phyloP scores from a whole-genome alignment of 164 flowering plant species.

The Chimonanthus salicifolius region DNA sequence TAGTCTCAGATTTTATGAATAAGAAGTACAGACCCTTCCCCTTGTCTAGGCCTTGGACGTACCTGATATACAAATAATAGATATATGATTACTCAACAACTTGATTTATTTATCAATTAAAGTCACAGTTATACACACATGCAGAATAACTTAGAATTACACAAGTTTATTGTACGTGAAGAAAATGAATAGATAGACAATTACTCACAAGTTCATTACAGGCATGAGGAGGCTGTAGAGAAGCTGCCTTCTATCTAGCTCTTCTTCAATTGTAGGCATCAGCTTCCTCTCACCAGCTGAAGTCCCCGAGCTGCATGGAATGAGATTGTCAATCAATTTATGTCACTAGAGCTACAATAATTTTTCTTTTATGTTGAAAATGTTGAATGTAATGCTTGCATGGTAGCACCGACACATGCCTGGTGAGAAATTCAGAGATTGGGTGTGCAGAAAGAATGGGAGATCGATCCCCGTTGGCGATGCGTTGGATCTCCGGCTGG shows the following conservation, averaged over 20 bases:
- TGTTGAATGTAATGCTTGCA: too few relatives aligned
- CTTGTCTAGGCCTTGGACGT: constrained; percentile 37
- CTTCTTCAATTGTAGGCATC: constrained; percentile 38
- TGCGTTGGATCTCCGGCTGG: constrained; percentile 36
- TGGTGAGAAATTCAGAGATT: constrained; percentile 41
- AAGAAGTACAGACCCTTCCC: constrained; percentile 39
- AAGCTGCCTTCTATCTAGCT: constrained; percentile 34
- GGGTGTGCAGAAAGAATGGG: constrained; percentile 34
- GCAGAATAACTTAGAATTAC: too few relatives aligned
- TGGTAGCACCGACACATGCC: constrained; percentile 11
- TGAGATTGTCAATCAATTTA: not conserved
- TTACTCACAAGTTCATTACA: constrained; percentile 37
- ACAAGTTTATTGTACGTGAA: too few relatives aligned
- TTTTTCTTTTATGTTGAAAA: too few relatives aligned
- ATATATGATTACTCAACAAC: too few relatives aligned
- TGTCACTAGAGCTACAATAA: too few relatives aligned
- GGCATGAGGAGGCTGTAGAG: constrained; percentile 43
- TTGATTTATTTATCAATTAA: too few relatives aligned
- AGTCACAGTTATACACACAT: too few relatives aligned
- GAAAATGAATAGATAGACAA: not conserved
- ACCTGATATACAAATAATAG: constrained; percentile 13
- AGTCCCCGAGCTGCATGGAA: constrained; percentile 34
- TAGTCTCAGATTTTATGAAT: constrained; percentile 40
- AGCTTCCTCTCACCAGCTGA: constrained; percentile 42
- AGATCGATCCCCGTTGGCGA: constrained; percentile 43